Evolutionary conservation across 2,329 filamentous ascomycete genomes (phyloP).

Genomic region (Apiospora hydei): DNA sequence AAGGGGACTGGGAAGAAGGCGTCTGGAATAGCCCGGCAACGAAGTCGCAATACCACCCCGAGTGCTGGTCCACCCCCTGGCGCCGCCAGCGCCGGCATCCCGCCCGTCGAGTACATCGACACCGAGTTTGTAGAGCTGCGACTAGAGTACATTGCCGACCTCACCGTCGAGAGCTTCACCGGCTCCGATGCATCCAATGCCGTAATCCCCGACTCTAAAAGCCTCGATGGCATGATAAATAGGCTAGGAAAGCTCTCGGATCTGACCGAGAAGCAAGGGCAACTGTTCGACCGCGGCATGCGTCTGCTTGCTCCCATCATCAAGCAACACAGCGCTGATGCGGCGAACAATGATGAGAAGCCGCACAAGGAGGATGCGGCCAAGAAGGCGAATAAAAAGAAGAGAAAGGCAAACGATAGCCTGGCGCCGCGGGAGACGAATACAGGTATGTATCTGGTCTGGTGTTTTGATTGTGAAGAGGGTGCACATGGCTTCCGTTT

Average conservation of each 20-base stretch:
- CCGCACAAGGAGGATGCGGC: slow-evolving; percentile 58
- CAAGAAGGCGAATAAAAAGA: slow-evolving; percentile 74
- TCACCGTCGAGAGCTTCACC: slow-evolving; percentile 74
- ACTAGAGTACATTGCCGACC: slow-evolving; percentile 64
- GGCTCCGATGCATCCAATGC: slow-evolving; percentile 65
- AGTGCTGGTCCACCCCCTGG: slow-evolving; percentile 57
- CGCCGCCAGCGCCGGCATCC: slow-evolving; percentile 49
- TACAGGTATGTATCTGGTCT: slow-evolving; percentile 35
- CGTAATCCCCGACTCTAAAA: slow-evolving; percentile 68
- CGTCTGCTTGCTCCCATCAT: slow-evolving; percentile 70
- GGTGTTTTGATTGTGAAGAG: background rate
- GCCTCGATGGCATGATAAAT: slow-evolving; percentile 68
- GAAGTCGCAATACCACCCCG: slow-evolving; percentile 82
- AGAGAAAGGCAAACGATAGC: slow-evolving; percentile 74
- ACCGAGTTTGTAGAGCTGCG: slow-evolving; percentile 73
- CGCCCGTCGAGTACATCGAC: slow-evolving; percentile 61
- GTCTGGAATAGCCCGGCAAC: slow-evolving; percentile 67
- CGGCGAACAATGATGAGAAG: slow-evolving; percentile 55
- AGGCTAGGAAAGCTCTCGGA: slow-evolving; percentile 70
- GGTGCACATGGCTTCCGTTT: background rate
- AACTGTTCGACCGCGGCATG: slow-evolving; percentile 77
- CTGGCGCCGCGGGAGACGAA: slow-evolving; percentile 61
- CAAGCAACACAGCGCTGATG: slow-evolving; percentile 67
- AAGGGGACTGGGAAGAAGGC: slow-evolving; percentile 73
- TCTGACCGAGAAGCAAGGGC: slow-evolving; percentile 71